These are phyloP conservation scores for Kazachstania viticola DNA, from an alignment of 805 yeast species.

Conservation along the genomic window DNA sequence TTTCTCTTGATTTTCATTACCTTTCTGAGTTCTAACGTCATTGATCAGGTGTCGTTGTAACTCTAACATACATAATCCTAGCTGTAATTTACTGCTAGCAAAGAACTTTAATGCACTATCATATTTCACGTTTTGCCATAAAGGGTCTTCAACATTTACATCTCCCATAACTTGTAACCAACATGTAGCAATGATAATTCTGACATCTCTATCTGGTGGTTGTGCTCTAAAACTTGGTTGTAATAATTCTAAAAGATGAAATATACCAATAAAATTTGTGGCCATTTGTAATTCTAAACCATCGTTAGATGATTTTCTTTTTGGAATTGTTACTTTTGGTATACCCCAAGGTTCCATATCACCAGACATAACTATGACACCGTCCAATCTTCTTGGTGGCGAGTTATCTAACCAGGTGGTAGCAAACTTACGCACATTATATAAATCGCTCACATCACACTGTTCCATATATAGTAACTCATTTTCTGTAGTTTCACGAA, in stretches of 20 bases:
- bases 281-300: conserved; percentile 84
- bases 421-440: conserved; percentile 78
- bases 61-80: conserved; percentile 67
- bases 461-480: conserved; percentile 80
- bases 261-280: conserved; percentile 70
- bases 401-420: conserved; percentile 86
- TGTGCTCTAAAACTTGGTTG: conserved; percentile 81
- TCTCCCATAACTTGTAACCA: conserved; percentile 64
- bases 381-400: conserved; percentile 87
- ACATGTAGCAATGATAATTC: conserved; percentile 72
- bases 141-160: conserved; percentile 48
- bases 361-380: conserved; percentile 79
- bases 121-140: conserved; percentile 50
- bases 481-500: conserved; percentile 60
- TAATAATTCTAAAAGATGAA: conserved; percentile 65
- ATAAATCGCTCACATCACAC: conserved; percentile 65
- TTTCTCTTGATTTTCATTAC: conserved; percentile 13
- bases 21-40: conserved; percentile 51
- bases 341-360: conserved; percentile 61
- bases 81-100: conserved; percentile 71
- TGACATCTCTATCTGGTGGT: conserved; percentile 89
- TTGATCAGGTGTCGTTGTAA: conserved; percentile 53
- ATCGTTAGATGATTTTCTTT: conserved; percentile 59
- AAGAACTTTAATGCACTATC: conserved; percentile 60
- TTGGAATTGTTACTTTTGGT: conserved; percentile 17